phyloP scores from a whole-genome alignment of 2,329 filamentous ascomycete species.

The Botrytis sinoallii region DNA sequence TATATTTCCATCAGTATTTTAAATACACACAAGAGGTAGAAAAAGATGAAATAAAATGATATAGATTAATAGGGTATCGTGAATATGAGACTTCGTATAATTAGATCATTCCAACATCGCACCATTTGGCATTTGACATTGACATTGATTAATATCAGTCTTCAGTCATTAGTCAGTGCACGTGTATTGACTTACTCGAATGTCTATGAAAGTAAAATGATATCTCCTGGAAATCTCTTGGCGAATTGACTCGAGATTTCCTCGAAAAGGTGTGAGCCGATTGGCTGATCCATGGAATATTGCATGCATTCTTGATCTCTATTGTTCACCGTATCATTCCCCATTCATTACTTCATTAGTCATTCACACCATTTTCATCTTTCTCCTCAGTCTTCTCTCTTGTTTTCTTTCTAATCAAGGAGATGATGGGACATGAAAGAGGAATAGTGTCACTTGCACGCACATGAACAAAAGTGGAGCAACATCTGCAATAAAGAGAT shows the following conservation, averaged over 20 bases:
- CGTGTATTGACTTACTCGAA: neutral
- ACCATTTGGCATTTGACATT: neutral
- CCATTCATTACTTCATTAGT: neutral
- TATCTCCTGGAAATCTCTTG: neutral
- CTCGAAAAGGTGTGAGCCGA: no score
- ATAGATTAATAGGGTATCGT: no score
- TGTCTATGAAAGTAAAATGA: no score
- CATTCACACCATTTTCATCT: neutral
- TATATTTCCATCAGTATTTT: no score
- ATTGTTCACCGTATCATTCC: neutral
- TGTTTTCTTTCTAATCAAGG: neutral
- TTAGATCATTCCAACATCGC: no score
- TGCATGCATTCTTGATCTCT: neutral
- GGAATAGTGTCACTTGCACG: neutral
- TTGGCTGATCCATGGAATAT: neutral
- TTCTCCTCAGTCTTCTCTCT: no score
- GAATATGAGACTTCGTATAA: no score
- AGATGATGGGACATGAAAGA: neutral
- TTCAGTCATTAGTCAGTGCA: neutral
- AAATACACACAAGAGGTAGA: no score
- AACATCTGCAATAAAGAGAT: fast-evolving
- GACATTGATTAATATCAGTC: neutral
- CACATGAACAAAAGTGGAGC: neutral
- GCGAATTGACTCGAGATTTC: neutral
- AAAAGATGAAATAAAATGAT: no score